Percentiles rank a stretch among this genome's conserved stretches.
phyloP scores from a whole-genome alignment of 1,139 yeast genomes.

The Dujonia santamariae region DNA sequence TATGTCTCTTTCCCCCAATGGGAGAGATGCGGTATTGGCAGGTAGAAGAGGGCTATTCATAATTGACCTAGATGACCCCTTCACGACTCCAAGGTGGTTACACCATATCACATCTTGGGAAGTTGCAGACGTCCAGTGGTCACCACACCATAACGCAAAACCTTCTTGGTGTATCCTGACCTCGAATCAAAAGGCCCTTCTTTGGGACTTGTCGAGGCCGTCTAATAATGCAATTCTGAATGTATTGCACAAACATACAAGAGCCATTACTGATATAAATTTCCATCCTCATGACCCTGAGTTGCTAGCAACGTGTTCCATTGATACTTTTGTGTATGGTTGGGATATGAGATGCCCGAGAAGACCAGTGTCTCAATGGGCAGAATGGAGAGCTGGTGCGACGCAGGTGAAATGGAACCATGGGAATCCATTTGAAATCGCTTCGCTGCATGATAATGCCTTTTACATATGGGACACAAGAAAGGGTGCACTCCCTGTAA shows the following conservation, averaged over 20 bases:
- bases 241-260: conserved; percentile 81
- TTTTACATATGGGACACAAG: conserved; percentile 87
- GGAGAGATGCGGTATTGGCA: conserved; percentile 91
- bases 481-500: conserved; percentile 73
- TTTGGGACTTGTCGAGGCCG: conserved; percentile 85
- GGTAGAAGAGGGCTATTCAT: conserved; percentile 84
- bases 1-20: conserved; percentile 88
- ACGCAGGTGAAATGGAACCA: conserved; percentile 94
- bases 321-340: conserved; percentile 79
- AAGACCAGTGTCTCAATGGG: conserved; percentile 70
- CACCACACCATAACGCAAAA: conserved; percentile 74
- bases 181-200: conserved; percentile 88
- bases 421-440: conserved; percentile 69
- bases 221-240: conserved; percentile 78
- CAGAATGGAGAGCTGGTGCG: conserved; percentile 95
- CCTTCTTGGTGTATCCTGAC: conserved; percentile 94
- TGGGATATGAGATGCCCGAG: conserved; percentile 89
- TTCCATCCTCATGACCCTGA: conserved; percentile 89
- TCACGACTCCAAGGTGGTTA: conserved; percentile 90
- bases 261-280: conserved; percentile 95
- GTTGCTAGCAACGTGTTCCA: conserved; percentile 87
- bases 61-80: conserved; percentile 93
- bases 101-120: conserved; percentile 96
- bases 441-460: conserved; percentile 80
- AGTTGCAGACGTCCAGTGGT: conserved; percentile 98